Evolutionary conservation across 495 filamentous ascomycete species (phyloP), one percentile per base, ranked within the genome.

Genomic region (Xylona heveae): DNA sequence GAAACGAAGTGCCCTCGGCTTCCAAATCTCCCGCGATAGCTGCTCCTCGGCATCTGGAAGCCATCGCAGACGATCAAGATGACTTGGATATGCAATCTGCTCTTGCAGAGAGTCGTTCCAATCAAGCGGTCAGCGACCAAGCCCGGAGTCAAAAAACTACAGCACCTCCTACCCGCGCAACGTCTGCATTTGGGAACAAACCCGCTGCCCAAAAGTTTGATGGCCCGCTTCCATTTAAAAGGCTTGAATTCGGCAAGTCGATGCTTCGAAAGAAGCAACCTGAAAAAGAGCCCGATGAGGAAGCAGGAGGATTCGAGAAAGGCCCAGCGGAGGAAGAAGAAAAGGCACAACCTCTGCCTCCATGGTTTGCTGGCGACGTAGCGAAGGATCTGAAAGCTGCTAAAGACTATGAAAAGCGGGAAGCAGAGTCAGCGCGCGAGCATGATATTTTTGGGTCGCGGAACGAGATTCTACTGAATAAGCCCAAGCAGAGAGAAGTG

Each of bases 141-240:
- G 6, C 31, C 15, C 35, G 14, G 24, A 32, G 24, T 5, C 6
- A 14, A 10, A 30, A 19, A 13, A 17, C 23, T 20, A 8, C 38
- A 4, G 30, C 29, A 19, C 31, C 52, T 32, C 41, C 46, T 22
- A 52, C 32, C 17, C 5, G 23, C 10, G 16, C 30, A n/a, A 13
- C 16, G 8, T 7, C 34, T 31, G 10, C 12, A 8, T 45, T 52
- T 24, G 36, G 40, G 3, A 21, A 38, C 6, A 35, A 37, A 26
- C 14, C 35, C 5, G 17, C 32, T 21, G 16, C 31, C 13, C 31
- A n/a, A 31, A 36, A 18, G 7, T 81, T 90, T 45, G 64, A 65
- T 43, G 85, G 85, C 0, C 80, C 84, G 1, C 53, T 95, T 10
- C 85, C 85, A 1, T 95, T 95, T 42, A 80, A 93, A 47, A 78